A percentile compares a stretch with the other conserved stretches of the same genome.
Evolutionary conservation across 2,329 filamentous ascomycete species (phyloP).

Genomic region (Pestalotiopsis sp.): DNA sequence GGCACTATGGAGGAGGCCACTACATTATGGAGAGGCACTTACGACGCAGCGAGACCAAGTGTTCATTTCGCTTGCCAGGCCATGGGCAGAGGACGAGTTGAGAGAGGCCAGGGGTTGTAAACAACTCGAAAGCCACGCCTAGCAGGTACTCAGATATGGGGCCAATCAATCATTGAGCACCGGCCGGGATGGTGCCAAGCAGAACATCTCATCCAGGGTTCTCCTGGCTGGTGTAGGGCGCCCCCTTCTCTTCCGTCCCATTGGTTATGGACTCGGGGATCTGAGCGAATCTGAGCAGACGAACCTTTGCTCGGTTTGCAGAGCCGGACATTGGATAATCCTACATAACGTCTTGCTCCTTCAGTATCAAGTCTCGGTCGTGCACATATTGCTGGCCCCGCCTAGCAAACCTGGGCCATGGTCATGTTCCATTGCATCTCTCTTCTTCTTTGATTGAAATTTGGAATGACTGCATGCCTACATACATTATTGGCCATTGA

Average conservation of each 20-base stretch:
- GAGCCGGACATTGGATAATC: constrained; percentile 2
- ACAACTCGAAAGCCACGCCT: neutral
- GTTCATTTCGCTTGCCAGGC: constrained; percentile 12
- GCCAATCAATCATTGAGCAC: constrained; percentile 1
- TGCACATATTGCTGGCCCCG: neutral
- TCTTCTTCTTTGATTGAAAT: neutral
- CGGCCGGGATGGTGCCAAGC: constrained; percentile 7
- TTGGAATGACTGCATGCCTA: neutral
- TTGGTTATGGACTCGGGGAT: constrained; percentile 10
- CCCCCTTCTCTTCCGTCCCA: neutral
- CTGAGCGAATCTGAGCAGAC: constrained; percentile 8
- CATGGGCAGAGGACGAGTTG: neutral
- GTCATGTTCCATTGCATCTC: neutral
- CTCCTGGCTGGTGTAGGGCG: neutral
- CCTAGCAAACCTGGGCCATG: neutral
- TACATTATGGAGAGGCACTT: constrained; percentile 7
- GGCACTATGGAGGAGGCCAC: neutral
- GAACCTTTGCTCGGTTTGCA: constrained; percentile 8
- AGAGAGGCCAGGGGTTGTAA: neutral
- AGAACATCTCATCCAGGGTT: constrained; percentile 1
- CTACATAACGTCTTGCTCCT: neutral
- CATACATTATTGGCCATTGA: neutral
- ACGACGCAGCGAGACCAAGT: constrained; percentile 9
- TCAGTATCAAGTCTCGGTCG: neutral
- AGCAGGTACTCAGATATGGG: neutral